These are phyloP conservation scores for Nicotiana otophora DNA, from an alignment of 257 asterid species.

Conservation along the genomic window DNA sequence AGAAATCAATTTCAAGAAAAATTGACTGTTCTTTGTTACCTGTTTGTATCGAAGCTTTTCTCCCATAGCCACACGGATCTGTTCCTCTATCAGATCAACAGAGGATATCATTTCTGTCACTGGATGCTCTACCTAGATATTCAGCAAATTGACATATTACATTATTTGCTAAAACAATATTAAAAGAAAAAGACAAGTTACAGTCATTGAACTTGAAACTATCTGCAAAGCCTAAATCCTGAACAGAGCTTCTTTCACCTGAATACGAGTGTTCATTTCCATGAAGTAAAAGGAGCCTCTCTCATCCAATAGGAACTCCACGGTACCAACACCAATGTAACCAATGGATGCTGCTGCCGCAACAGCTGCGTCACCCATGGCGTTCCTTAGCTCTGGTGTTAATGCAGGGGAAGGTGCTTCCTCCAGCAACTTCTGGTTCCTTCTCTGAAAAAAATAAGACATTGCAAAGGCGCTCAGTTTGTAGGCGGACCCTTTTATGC, in stretches of 20 bases:
- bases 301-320: constrained; percentile 96
- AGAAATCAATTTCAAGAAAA: neutral
- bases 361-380: constrained; percentile 99
- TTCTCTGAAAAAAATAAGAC: constrained; percentile 49
- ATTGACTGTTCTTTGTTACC: constrained; percentile 31
- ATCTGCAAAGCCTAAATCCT: neutral
- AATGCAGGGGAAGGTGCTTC: constrained; percentile 99
- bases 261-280: constrained; percentile 99
- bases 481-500: neutral
- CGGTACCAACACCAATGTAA: constrained; percentile 89
- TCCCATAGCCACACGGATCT: constrained; percentile 91
- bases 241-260: constrained; percentile 45
- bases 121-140: constrained; percentile 91
- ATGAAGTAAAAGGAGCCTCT: constrained; percentile 96
- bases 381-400: constrained; percentile 83
- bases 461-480: neutral
- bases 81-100: constrained; percentile 94
- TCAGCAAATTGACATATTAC: neutral
- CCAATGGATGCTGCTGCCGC: constrained; percentile 99
- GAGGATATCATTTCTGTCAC: constrained; percentile 99
- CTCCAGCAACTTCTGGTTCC: constrained; percentile 94
- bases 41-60: constrained; percentile 82
- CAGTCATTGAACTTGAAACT: neutral
- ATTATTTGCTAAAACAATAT: neutral
- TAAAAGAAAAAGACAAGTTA: neutral